Percentiles rank a stretch among this genome's conserved stretches.
Conservation (phyloP, 2,329 filamentous ascomycete species). For the Fusarium aywerte region DNA sequence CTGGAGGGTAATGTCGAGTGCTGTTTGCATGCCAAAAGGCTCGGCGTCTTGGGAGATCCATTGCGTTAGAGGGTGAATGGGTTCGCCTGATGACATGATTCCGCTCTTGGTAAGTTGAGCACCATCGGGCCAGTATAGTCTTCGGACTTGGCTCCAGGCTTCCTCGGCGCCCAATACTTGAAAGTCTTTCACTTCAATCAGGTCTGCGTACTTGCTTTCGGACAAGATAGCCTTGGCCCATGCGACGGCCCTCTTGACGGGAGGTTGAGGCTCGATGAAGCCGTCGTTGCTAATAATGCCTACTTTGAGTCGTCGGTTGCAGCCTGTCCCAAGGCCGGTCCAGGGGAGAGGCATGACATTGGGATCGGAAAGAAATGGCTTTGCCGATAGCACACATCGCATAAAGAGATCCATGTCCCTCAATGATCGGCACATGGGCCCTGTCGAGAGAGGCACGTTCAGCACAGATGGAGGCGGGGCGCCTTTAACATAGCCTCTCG, state of each 20-base stretch:
- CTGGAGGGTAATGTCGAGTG: slow-evolving; percentile 19
- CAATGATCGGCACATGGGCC: slow-evolving; percentile 41
- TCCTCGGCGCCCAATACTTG: slow-evolving; percentile 47
- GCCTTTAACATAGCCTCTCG: slow-evolving; percentile 31
- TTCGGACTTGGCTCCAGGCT: slow-evolving; percentile 48
- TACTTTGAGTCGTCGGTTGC: slow-evolving; percentile 49
- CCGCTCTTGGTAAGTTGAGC: slow-evolving; percentile 47
- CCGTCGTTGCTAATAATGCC: slow-evolving; percentile 56
- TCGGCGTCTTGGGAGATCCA: slow-evolving; percentile 52
- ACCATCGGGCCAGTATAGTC: slow-evolving; percentile 61
- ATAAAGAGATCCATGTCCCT: slow-evolving; percentile 42
- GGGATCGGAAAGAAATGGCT: slow-evolving; percentile 44
- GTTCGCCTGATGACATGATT: slow-evolving; percentile 55
- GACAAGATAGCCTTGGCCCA: slow-evolving; percentile 47
- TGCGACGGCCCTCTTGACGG: slow-evolving; percentile 50
- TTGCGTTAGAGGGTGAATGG: slow-evolving; percentile 56
- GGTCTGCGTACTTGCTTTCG: slow-evolving; percentile 27
- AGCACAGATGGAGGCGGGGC: slow-evolving; percentile 49
- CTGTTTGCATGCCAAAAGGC: slow-evolving; percentile 31
- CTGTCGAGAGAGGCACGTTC: slow-evolving; percentile 40
- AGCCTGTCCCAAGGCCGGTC: slow-evolving; percentile 41
- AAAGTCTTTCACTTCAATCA: slow-evolving; percentile 52
- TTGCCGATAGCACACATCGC: slow-evolving; percentile 17
- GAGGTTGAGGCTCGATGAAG: slow-evolving; percentile 53
- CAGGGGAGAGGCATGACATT: slow-evolving; percentile 47